Evolutionary conservation across 2,329 filamentous ascomycete species (phyloP).

Genomic region (Leptoxyphium fumago): DNA sequence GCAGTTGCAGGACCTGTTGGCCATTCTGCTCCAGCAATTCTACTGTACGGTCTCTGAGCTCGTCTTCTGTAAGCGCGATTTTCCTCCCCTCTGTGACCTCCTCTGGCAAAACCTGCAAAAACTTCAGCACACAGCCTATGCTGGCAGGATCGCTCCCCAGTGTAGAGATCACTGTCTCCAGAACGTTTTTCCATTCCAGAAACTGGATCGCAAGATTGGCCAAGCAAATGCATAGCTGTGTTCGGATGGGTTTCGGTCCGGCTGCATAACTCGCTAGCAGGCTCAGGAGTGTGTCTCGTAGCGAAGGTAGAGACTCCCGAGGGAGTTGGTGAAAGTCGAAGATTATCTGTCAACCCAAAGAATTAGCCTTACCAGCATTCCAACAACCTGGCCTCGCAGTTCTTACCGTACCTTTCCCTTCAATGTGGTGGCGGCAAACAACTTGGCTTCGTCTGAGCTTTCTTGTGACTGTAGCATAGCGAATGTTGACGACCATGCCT

Average conservation of each 20-base stretch:
- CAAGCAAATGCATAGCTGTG: conserved; percentile 88
- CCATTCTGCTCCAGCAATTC: conserved; percentile 88
- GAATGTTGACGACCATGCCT: conserved; percentile 82
- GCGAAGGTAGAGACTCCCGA: conserved; percentile 53
- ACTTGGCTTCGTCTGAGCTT: conserved; percentile 67
- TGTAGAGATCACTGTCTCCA: conserved; percentile 64
- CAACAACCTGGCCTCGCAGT: not conserved
- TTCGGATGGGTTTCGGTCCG: conserved; percentile 62
- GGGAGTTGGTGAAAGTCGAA: conserved; percentile 90
- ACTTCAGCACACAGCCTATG: conserved; percentile 82
- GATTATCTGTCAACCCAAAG: conserved; percentile 53
- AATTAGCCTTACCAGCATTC: conserved; percentile 3
- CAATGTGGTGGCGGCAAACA: conserved; percentile 92
- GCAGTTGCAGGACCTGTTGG: conserved; percentile 67
- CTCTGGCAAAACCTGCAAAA: conserved; percentile 90
- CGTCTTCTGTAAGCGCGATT: conserved; percentile 98
- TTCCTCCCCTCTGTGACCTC: conserved; percentile 99
- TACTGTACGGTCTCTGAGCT: conserved; percentile 69
- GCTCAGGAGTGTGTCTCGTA: conserved; percentile 71
- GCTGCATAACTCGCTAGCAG: conserved; percentile 68
- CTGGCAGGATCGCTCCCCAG: conserved; percentile 64
- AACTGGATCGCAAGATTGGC: conserved; percentile 93
- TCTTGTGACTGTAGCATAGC: conserved; percentile 65
- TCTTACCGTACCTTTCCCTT: conserved; percentile 72
- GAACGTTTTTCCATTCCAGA: conserved; percentile 86